Conservation (phyloP, 1,284 basidiomycete species). For the Ceratobasidium sp. region DNA sequence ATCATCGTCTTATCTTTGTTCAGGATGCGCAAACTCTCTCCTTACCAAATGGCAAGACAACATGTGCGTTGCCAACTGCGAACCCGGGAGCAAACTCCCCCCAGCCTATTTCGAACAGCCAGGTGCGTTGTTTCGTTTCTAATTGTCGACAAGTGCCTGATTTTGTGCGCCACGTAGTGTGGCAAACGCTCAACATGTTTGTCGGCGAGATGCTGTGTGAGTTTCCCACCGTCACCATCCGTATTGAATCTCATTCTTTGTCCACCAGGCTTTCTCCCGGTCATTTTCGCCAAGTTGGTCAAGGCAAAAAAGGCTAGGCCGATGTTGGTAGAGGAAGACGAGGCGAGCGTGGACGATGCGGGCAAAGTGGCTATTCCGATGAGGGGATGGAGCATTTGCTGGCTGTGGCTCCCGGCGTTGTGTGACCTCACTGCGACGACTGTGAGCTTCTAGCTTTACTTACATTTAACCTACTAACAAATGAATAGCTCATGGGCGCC, state of each 20-base stretch:
- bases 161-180: slow-evolving; percentile 63
- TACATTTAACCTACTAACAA: not conserved
- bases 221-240: slow-evolving; percentile 55
- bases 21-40: slow-evolving; percentile 66
- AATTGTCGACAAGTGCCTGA: not conserved
- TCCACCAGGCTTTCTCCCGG: slow-evolving; percentile 78
- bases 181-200: slow-evolving; percentile 95
- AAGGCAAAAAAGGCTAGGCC: slow-evolving; percentile 56
- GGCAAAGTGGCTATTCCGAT: slow-evolving; percentile 59
- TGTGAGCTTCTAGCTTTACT: slow-evolving; percentile 54
- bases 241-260: slow-evolving; percentile 50
- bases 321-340: slow-evolving; percentile 55
- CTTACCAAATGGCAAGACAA: slow-evolving; percentile 89
- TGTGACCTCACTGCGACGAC: slow-evolving; percentile 91
- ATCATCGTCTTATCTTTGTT: not conserved
- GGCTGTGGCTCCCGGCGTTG: slow-evolving; percentile 85
- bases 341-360: not conserved
- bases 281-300: slow-evolving; percentile 75
- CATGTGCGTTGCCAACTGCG: slow-evolving; percentile 95
- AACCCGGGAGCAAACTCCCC: slow-evolving; percentile 68
- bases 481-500: slow-evolving; percentile 92
- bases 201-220: slow-evolving; percentile 92
- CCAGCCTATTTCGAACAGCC: slow-evolving; percentile 75
- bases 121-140: not conserved
- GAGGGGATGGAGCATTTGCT: slow-evolving; percentile 74